Evolutionary conservation across 208 protist genomes (phyloP).

Genomic region (Blechomonas ayalai): DNA sequence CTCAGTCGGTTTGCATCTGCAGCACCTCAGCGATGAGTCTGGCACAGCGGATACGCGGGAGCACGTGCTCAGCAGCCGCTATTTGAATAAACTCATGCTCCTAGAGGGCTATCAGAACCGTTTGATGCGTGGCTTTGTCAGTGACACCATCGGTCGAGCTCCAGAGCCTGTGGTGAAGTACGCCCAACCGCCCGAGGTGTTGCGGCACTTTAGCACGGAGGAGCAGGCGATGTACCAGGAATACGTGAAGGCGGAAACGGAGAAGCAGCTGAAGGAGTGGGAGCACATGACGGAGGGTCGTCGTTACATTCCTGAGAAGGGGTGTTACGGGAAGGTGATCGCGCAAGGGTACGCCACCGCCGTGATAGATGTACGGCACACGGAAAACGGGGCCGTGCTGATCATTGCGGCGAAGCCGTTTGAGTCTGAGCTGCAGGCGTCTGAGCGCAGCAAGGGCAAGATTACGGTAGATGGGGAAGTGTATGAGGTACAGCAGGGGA

Average conservation of each 20-base stretch:
- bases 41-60: slow-evolving; percentile 67
- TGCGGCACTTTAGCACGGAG: slow-evolving; percentile 67
- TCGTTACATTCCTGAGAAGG: slow-evolving; percentile 51
- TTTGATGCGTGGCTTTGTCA: slow-evolving; percentile 47
- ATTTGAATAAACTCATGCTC: slow-evolving; percentile 69
- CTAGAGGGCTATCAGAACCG: slow-evolving; percentile 62
- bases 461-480: slow-evolving; percentile 40
- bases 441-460: slow-evolving; percentile 1
- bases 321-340: slow-evolving; percentile 70
- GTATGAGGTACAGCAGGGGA: slow-evolving; percentile 30
- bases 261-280: slow-evolving; percentile 56
- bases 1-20: slow-evolving; percentile 43
- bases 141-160: slow-evolving; percentile 41
- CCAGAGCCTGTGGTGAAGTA: slow-evolving; percentile 68
- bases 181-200: slow-evolving; percentile 50
- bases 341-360: slow-evolving; percentile 18
- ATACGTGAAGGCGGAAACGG: slow-evolving; percentile 61
- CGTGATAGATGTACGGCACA: slow-evolving; percentile 56
- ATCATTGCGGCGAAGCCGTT: slow-evolving; percentile 40
- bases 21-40: slow-evolving; percentile 48
- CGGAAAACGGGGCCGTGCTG: slow-evolving; percentile 40
- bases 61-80: slow-evolving; percentile 75
- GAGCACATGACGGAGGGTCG: slow-evolving; percentile 27
- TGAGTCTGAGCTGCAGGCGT: slow-evolving; percentile 18
- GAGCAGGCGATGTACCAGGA: slow-evolving; percentile 76